These are phyloP conservation scores for slime mould (Dictyostelium discoideum) DNA, from an alignment of 78 protist species.

Conservation along the genomic window dicty_2.7 NC_007090.3:3769501-3770000, in stretches of 20 bases:
- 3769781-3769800: neutral
- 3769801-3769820: neutral
- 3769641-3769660: neutral
- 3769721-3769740: neutral
- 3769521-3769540: slow-evolving; percentile 27
- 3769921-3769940: neutral
- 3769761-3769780: neutral
- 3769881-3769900: slow-evolving; percentile 25
- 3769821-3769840: too few species aligned
- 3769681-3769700: slow-evolving; percentile 12
- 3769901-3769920: slow-evolving; percentile 67
- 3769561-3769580: neutral
- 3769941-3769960: neutral
- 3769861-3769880: slow-evolving; percentile 2
- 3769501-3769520: slow-evolving; percentile 7
- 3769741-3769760: slow-evolving; percentile 3
- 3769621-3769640: neutral
- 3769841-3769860: neutral
- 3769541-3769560: slow-evolving; percentile 11
- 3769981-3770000: neutral
- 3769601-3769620: neutral
- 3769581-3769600: neutral
- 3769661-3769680: neutral
- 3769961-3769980: neutral
- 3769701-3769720: slow-evolving; percentile 8